Conservation (phyloP, 225 moss, liverwort and hornwort genomes). For the Takakia lepidozioides region DNA sequence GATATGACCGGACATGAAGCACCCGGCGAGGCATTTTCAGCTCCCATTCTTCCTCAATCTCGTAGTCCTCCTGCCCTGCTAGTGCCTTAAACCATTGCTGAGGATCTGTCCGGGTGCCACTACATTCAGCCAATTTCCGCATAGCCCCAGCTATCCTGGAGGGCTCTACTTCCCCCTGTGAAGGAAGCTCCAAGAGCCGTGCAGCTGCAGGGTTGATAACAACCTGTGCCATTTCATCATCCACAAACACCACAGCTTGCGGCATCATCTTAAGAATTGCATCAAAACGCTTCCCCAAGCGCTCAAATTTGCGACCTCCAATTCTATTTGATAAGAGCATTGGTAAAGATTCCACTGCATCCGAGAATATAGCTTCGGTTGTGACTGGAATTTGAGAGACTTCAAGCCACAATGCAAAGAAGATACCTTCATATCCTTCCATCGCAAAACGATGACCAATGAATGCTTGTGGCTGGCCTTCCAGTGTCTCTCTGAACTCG, state of each 20-base stretch:
- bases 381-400: conserved; percentile 28
- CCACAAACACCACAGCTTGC: conserved; percentile 90
- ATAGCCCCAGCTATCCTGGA: conserved; percentile 68
- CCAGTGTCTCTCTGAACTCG: conserved; percentile 50
- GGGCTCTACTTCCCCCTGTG: conserved; percentile 86
- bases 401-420: conserved; percentile 68
- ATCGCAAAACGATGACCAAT: conserved; percentile 50
- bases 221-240: conserved; percentile 72
- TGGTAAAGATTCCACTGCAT: conserved; percentile 65
- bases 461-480: conserved; percentile 52
- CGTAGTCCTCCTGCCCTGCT: conserved; percentile 50
- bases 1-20: conserved; percentile 83
- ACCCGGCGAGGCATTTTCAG: conserved; percentile 63
- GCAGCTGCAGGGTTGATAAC: conserved; percentile 81
- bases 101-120: conserved; percentile 75
- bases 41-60: conserved; percentile 88
- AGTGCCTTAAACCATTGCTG: conserved; percentile 49
- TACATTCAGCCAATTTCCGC: conserved; percentile 62
- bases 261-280: conserved; percentile 89
- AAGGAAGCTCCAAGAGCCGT: conserved; percentile 52
- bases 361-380: conserved; percentile 55
- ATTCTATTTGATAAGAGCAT: conserved; percentile 66
- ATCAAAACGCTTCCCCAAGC: conserved; percentile 72
- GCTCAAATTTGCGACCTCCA: conserved; percentile 71
- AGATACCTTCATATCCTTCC: conserved; percentile 52